Evolutionary conservation across 768 basidiomycete species (phyloP), one percentile per base, ranked within the genome.

Genomic region (Rhodotorula kratochvilovae): DNA sequence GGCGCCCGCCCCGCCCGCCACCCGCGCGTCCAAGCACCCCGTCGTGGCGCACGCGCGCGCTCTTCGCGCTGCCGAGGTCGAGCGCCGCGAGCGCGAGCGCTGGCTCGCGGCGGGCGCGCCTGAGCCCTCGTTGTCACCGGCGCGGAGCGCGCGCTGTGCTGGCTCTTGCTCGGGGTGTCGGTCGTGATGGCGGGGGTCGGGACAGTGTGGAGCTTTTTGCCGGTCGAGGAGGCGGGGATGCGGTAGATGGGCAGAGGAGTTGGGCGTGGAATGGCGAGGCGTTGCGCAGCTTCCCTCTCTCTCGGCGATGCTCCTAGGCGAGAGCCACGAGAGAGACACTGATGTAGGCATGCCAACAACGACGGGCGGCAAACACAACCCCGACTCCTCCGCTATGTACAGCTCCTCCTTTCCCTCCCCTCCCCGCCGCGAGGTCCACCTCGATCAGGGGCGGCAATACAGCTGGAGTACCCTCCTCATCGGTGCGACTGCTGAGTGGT

Each of bases 151-250:
- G 59, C 81, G 54, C 80, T 86, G 57, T 91, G 93, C 77, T 84
- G 80, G 6, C 72, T 81, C 39, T 76, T 91, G 31, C 79, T 93
- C 46, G 77, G 81, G 0, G 61, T 84, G 19, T 86, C 85, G 13
- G 78, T 82, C 42, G 78, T 84, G 27, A 90, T 92, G 89, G 89
- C 90, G 8, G 76, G 85, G 16, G 90, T 89, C 87, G 92, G 90
- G 2, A 92, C 90, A 5, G 77, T 81, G 15, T 87, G 87, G 63
- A 87, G 88, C 36, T 86, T 91, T 77, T 73, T 77, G 11, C 54
- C 63, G 58, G 46, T 48, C 43, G 66, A 54, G 55, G 55, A 36
- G 50, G 56, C 48, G 12, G 57, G 35, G 2, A 13, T 58, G 39
- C 25, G 23, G 60, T 61, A 61, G 60, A 8, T 21, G 46, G 6